phyloP scores from a whole-genome alignment of 257 asterid species.

The Penstemon eatonii region DNA sequence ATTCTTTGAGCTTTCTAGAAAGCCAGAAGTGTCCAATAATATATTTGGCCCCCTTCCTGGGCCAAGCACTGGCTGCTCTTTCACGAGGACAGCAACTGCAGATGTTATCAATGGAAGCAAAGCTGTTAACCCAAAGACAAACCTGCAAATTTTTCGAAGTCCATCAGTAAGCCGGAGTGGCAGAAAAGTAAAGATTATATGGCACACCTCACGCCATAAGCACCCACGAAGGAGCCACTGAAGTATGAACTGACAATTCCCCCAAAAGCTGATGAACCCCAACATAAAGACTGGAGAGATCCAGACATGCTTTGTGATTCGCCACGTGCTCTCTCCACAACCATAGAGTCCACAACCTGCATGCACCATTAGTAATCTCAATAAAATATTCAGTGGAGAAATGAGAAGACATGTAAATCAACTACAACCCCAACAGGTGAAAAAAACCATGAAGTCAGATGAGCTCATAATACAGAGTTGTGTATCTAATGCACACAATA shows the following conservation, averaged over 20 bases:
- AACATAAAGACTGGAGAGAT: constrained; percentile 95
- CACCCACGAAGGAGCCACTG: constrained; percentile 94
- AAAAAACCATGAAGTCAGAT: constrained; percentile 6
- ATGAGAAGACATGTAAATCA: constrained; percentile 16
- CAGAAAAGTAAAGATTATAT: constrained; percentile 16
- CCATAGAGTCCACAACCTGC: constrained; percentile 99
- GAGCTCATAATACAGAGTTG: constrained; percentile 4
- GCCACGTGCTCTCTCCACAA: constrained; percentile 98
- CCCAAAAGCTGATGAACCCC: constrained; percentile 99
- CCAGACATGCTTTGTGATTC: constrained; percentile 98
- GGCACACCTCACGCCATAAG: constrained; percentile 92
- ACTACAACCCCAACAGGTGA: constrained; percentile 10
- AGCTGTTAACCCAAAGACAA: constrained; percentile 92
- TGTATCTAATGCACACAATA: not conserved
- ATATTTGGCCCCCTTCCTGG: constrained; percentile 45
- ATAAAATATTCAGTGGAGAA: constrained; percentile 15
- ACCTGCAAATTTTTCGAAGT: constrained; percentile 52
- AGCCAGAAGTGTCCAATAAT: constrained; percentile 43
- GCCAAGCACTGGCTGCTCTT: constrained; percentile 61
- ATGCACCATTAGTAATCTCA: constrained; percentile 40
- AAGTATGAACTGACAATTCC: constrained; percentile 95
- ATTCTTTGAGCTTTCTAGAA: constrained; percentile 53
- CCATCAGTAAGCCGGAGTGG: constrained; percentile 22
- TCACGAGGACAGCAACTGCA: constrained; percentile 90
- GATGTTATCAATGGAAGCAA: constrained; percentile 93